These are phyloP conservation scores for Paxillus involutus DNA, from an alignment of 768 basidiomycete species.

Conservation along the genomic window DNA sequence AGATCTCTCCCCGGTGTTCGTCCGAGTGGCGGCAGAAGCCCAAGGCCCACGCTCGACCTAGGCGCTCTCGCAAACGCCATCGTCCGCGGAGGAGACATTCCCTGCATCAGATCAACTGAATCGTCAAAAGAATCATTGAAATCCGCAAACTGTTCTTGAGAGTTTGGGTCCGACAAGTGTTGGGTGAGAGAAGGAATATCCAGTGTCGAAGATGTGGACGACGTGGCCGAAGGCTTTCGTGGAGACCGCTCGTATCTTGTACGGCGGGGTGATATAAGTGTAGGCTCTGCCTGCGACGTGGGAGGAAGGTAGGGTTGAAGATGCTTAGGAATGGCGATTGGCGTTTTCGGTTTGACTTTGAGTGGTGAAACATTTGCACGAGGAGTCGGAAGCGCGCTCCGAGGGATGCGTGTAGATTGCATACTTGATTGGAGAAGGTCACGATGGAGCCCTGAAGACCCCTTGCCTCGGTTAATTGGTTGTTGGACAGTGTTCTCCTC, in stretches of 20 bases:
- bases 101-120: conserved; percentile 38
- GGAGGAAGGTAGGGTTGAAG: conserved; percentile 63
- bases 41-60: conserved; percentile 31
- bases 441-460: conserved; percentile 41
- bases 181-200: conserved; percentile 54
- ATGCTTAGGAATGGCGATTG: conserved; percentile 45
- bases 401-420: conserved; percentile 33
- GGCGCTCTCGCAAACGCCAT: conserved; percentile 49
- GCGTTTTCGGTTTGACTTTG: conserved; percentile 59
- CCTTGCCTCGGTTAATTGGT: conserved; percentile 44
- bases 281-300: conserved; percentile 65
- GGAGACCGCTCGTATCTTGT: conserved; percentile 30
- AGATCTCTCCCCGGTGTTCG: conserved; percentile 67
- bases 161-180: conserved; percentile 37
- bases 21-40: conserved; percentile 39
- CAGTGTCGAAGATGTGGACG: conserved; percentile 38
- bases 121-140: conserved; percentile 38
- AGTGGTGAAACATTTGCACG: conserved; percentile 49
- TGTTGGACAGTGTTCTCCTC: conserved; percentile 29
- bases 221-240: conserved; percentile 19
- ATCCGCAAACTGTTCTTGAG: conserved; percentile 36
- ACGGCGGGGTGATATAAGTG: conserved; percentile 41
- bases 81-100: conserved; percentile 55
- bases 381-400: conserved; percentile 32
- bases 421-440: conserved; percentile 54